These are phyloP conservation scores for Aureobasidium subglaciale DNA, from an alignment of 2,329 filamentous ascomycete species.

Conservation along the genomic window DNA sequence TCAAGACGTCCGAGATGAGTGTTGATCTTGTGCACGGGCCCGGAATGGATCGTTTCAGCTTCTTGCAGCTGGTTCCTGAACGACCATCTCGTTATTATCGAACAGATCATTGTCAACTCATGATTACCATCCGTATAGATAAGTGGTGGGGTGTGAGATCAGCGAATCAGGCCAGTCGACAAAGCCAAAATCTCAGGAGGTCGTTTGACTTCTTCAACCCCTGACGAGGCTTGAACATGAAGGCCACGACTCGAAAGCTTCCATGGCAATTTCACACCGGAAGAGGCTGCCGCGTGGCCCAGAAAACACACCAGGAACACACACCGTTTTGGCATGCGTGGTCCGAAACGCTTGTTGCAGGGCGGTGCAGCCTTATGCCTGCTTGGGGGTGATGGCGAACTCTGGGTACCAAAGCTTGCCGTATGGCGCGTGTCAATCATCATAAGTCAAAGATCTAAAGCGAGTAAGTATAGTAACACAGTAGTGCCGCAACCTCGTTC, in stretches of 20 bases:
- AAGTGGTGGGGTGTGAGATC: background rate
- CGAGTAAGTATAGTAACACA: constrained; percentile 12
- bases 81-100: background rate
- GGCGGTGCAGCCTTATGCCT: constrained; percentile 11
- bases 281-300: constrained; percentile 4
- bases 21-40: background rate
- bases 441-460: background rate
- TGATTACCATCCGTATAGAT: background rate
- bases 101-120: background rate
- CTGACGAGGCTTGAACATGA: background rate
- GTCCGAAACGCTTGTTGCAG: constrained; percentile 11
- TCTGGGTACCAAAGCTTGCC: constrained; percentile 10
- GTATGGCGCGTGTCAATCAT: background rate
- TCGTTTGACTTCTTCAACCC: background rate
- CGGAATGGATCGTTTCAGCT: constrained; percentile 1
- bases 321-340: background rate
- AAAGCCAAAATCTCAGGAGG: background rate
- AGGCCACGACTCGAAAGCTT: constrained; percentile 26
- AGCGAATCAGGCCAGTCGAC: background rate
- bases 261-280: constrained; percentile 19
- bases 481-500: constrained; percentile 2
- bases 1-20: constrained; percentile 3
- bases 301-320: constrained; percentile 5
- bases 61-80: background rate
- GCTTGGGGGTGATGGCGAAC: constrained; percentile 2